Conservation (phyloP, 2,329 filamentous ascomycete genomes). For the Epichloe gansuensis region DNA sequence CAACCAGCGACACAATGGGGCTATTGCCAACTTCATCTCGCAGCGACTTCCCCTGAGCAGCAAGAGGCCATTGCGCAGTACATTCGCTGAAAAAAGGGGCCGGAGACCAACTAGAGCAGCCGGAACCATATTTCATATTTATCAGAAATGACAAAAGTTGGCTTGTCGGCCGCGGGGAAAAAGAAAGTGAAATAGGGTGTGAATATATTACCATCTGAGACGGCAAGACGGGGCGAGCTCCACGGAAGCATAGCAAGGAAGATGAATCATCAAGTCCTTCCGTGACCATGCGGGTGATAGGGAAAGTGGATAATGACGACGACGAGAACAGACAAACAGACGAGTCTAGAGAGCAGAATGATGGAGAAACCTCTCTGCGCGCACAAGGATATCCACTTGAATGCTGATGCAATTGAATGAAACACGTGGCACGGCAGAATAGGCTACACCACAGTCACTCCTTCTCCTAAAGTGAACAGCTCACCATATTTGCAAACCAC, state of each 20-base stretch:
- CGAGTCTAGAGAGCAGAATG: background rate
- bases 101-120: background rate
- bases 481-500: too few relatives aligned
- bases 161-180: background rate
- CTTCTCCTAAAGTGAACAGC: too few relatives aligned
- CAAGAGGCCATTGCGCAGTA: constrained; percentile 41
- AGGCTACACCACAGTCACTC: too few relatives aligned
- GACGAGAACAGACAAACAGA: background rate
- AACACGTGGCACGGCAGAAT: too few relatives aligned
- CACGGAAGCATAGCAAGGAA: background rate
- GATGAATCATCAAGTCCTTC: background rate
- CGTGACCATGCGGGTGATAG: background rate
- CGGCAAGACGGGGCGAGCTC: background rate
- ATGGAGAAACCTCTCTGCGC: background rate
- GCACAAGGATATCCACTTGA: too few relatives aligned
- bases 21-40: constrained; percentile 57
- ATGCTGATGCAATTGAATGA: too few relatives aligned
- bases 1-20: constrained; percentile 59
- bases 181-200: background rate
- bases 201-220: background rate
- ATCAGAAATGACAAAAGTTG: background rate
- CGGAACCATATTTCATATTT: too few relatives aligned
- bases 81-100: constrained; percentile 23
- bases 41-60: constrained; percentile 56
- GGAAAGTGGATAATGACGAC: background rate